Evolutionary conservation across 495 filamentous ascomycete species (phyloP).

Genomic region (Physcia stellaris): DNA sequence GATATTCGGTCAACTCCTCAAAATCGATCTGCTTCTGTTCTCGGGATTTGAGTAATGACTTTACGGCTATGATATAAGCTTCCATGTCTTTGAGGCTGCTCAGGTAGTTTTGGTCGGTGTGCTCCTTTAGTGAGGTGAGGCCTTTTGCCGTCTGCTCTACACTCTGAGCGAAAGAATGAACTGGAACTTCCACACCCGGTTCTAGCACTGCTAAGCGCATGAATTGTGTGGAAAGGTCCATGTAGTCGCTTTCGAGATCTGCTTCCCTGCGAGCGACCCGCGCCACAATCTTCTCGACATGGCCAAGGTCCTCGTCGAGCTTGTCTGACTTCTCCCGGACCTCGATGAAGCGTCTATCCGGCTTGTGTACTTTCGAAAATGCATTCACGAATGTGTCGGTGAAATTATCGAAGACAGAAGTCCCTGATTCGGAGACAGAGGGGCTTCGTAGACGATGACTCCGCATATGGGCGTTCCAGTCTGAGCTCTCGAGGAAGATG

Average conservation of each 20-base stretch:
- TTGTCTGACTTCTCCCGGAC: constrained; percentile 89
- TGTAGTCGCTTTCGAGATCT: constrained; percentile 80
- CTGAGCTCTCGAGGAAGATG: constrained; percentile 77
- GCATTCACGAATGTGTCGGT: constrained; percentile 96
- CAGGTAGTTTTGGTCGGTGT: constrained; percentile 92
- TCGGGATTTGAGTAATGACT: constrained; percentile 76
- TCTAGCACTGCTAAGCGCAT: constrained; percentile 85
- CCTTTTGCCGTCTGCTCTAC: constrained; percentile 72
- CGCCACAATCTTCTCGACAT: constrained; percentile 87
- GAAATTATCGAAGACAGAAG: constrained; percentile 79
- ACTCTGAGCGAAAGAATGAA: constrained; percentile 72
- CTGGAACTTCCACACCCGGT: constrained; percentile 64
- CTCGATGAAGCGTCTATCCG: constrained; percentile 87
- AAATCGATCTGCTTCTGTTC: constrained; percentile 98
- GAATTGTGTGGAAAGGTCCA: constrained; percentile 83
- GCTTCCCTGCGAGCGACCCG: constrained; percentile 77
- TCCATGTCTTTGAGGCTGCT: constrained; percentile 86
- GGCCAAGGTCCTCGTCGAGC: constrained; percentile 81
- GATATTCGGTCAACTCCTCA: constrained; percentile 89
- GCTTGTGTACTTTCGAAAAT: constrained; percentile 90
- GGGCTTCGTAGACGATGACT: constrained; percentile 50
- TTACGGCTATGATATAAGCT: constrained; percentile 71
- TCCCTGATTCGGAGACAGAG: constrained; percentile 35
- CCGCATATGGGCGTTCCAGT: constrained; percentile 96
- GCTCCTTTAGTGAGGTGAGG: constrained; percentile 64